Evolutionary conservation across 139 green algal genomes (phyloP), one percentile per base, ranked within the genome.

Genomic region (Dunaliella sp.): DNA sequence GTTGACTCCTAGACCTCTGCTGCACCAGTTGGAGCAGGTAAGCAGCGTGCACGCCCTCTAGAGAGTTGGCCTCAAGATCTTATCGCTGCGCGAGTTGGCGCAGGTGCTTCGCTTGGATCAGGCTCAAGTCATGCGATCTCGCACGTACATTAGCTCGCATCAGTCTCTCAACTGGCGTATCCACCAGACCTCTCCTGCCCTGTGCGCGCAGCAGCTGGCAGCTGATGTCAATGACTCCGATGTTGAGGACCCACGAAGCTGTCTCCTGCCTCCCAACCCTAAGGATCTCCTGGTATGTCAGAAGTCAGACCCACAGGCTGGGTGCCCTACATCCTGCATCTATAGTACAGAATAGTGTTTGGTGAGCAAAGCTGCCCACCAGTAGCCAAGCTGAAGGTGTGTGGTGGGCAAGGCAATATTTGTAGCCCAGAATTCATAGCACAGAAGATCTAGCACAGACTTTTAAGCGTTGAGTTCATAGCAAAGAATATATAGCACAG

Each of bases 251-350:
- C n/a, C 33, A 33, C 76, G 76, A 12, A 34, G n/a, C 1, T 12
- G 76, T 1, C 76, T 81, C n/a, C 76, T 81, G 76, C 76, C 76
- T 24, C 76, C 30, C 25, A 81, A 81, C 31, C 76, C 76, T 28
- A 36, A 31, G 2, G 76, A 81, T 28, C 34, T 24, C n/a, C n/a
- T 81, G 76, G 48, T 65, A 16, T n/a, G n/a, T n/a, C n/a, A n/a
- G n/a, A n/a, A n/a, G n/a, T n/a, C n/a, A 65, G 48, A 7, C 7
- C 48, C 48, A 26, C 48, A 65, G 48, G 48, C 16, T 65, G n/a
- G n/a, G n/a, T n/a, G n/a, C n/a, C n/a, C n/a, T n/a, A n/a, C n/a
- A n/a, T n/a, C n/a, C n/a, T n/a, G n/a, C n/a, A n/a, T n/a, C n/a
- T n/a, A n/a, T n/a, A n/a, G n/a, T n/a, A n/a, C n/a, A n/a, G n/a